phyloP scores from a whole-genome alignment of 148 eudicot genomes.

The Linanthus parryae region DNA sequence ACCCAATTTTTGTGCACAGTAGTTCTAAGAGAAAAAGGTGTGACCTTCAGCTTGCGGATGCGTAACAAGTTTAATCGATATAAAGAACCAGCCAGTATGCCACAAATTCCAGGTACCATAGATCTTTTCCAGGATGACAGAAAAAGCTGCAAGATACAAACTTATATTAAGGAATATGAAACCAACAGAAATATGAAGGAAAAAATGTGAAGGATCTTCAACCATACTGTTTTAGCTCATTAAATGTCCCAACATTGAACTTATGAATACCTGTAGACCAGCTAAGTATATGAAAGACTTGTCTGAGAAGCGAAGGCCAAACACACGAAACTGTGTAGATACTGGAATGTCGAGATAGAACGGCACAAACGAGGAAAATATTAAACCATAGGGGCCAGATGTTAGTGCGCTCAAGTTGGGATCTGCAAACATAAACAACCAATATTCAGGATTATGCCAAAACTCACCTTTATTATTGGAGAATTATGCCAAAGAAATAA shows the following conservation, averaged over 20 bases:
- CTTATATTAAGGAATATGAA: slow-evolving; percentile 7
- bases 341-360: slow-evolving; percentile 92
- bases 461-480: slow-evolving; percentile 3
- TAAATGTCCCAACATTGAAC: background rate
- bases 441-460: no score
- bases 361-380: slow-evolving; percentile 89
- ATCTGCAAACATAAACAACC: slow-evolving; percentile 60
- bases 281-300: slow-evolving; percentile 94
- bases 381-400: slow-evolving; percentile 93
- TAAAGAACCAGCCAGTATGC: slow-evolving; percentile 75
- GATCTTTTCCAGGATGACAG: slow-evolving; percentile 95
- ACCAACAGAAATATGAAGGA: background rate
- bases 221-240: no score
- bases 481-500: background rate
- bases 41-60: slow-evolving; percentile 80
- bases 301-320: slow-evolving; percentile 74
- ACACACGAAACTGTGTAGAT: slow-evolving; percentile 77
- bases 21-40: slow-evolving; percentile 5
- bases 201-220: background rate
- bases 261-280: slow-evolving; percentile 81
- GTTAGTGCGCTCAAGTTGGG: slow-evolving; percentile 48
- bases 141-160: slow-evolving; percentile 58
- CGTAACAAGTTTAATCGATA: slow-evolving; percentile 68
- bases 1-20: no score
- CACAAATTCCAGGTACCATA: slow-evolving; percentile 77